Evolutionary conservation across 2,329 filamentous ascomycete species (phyloP).

Genomic region (Thelonectria rubi): DNA sequence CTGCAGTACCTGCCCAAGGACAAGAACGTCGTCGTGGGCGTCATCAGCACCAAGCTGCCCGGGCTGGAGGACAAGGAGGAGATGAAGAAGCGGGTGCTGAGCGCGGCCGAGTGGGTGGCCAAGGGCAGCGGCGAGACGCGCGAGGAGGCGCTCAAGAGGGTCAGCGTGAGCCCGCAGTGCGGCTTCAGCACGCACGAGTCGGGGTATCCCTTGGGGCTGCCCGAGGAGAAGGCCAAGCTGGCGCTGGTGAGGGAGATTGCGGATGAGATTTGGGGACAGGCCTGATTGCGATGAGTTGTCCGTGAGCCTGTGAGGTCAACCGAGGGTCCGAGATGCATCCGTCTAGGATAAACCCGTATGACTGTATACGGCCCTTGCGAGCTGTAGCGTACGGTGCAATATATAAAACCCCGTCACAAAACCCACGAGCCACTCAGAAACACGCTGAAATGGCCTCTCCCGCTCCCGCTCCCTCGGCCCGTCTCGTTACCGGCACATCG

Average conservation of each 20-base stretch:
- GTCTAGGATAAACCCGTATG: too few species aligned
- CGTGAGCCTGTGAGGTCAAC: not conserved
- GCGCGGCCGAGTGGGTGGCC: constrained; percentile 74
- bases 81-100: constrained; percentile 66
- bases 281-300: constrained; percentile 27
- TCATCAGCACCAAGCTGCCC: constrained; percentile 70
- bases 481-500: not conserved
- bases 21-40: constrained; percentile 71
- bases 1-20: constrained; percentile 66
- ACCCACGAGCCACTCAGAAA: not conserved
- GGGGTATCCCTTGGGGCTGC: constrained; percentile 73
- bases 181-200: constrained; percentile 79
- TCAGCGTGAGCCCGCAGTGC: constrained; percentile 76
- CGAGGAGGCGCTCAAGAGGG: constrained; percentile 73
- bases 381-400: too few species aligned
- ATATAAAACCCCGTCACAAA: too few species aligned
- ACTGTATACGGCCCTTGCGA: too few species aligned
- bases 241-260: constrained; percentile 75
- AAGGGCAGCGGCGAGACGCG: constrained; percentile 70
- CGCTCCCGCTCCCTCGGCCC: constrained; percentile 6
- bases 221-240: constrained; percentile 79
- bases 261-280: constrained; percentile 71
- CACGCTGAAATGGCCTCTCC: not conserved
- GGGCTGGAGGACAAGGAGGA: constrained; percentile 70
- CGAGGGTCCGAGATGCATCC: too few species aligned